Conservation (phyloP, 805 yeast genomes). For the Candida easanensis region DNA sequence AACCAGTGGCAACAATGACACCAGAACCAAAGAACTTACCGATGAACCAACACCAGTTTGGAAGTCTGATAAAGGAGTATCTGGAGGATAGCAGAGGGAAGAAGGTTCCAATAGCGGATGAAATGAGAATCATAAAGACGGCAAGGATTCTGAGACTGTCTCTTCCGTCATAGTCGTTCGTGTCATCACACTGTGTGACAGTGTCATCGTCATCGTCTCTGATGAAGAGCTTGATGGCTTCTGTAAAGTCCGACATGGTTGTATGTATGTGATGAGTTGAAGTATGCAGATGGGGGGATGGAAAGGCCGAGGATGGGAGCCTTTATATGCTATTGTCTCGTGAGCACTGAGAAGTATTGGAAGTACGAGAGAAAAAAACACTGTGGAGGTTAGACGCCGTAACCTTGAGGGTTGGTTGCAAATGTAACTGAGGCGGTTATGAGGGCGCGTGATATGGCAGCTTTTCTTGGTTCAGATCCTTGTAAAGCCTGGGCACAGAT, state of each 20-base stretch:
- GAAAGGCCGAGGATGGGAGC: background rate
- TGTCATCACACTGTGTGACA: conserved; percentile 35
- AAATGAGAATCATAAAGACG: conserved; percentile 56
- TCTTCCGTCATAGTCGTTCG: conserved; percentile 44
- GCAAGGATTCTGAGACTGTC: conserved; percentile 50
- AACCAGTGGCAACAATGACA: conserved; percentile 78
- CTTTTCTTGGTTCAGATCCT: too few species aligned
- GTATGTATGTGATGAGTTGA: conserved; percentile 1
- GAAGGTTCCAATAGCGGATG: conserved; percentile 57
- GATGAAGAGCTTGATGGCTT: conserved; percentile 12
- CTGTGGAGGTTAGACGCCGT: background rate
- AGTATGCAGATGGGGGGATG: background rate
- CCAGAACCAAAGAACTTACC: conserved; percentile 83
- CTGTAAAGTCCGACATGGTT: conserved; percentile 3
- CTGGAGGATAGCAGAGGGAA: conserved; percentile 62
- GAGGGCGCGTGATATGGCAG: background rate
- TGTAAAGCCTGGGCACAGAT: too few species aligned
- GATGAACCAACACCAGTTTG: conserved; percentile 59
- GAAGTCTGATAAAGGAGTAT: conserved; percentile 56
- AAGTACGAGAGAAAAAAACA: background rate
- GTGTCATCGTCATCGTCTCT: conserved; percentile 24
- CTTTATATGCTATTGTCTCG: background rate
- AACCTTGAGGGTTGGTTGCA: background rate
- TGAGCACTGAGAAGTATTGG: background rate
- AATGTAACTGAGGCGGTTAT: background rate